A percentile compares a stretch with the other conserved stretches of the same genome.
These are phyloP conservation scores for Juglanconis oblonga DNA, from an alignment of 2,329 filamentous ascomycete genomes.

Conservation along the genomic window DNA sequence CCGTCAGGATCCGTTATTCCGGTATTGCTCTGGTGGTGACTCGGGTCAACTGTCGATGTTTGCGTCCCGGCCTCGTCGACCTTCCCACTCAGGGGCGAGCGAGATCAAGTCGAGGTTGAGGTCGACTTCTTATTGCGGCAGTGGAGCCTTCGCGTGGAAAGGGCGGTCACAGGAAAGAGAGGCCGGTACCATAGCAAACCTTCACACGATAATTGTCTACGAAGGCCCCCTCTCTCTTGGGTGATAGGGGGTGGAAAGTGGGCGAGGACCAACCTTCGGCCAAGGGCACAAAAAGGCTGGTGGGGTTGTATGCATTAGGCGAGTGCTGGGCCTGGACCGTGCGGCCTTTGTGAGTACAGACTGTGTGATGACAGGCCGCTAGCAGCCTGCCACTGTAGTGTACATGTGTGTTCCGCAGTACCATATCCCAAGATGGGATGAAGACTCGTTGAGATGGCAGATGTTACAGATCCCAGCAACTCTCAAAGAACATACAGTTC, in stretches of 20 bases:
- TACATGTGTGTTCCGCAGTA: too few relatives aligned
- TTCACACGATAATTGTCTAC: background rate
- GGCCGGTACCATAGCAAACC: background rate
- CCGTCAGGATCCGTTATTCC: background rate
- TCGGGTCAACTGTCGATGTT: background rate
- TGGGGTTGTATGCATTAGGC: background rate
- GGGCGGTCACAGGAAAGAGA: conserved; percentile 15
- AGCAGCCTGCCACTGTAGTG: too few relatives aligned
- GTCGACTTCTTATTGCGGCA: background rate
- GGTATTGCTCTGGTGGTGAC: background rate
- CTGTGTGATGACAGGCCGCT: too few relatives aligned
- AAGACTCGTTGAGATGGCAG: too few relatives aligned
- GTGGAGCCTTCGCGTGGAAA: conserved; percentile 4
- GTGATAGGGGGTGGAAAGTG: background rate
- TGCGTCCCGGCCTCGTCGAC: background rate
- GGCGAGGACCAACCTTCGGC: background rate
- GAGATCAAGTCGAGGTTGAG: background rate
- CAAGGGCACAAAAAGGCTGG: background rate
- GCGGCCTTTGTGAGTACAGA: too few relatives aligned
- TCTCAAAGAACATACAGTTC: too few relatives aligned
- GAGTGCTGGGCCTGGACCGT: too few relatives aligned
- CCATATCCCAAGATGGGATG: too few relatives aligned
- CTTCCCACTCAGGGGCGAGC: background rate
- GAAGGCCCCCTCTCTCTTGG: background rate
- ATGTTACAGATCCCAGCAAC: too few relatives aligned